These are phyloP conservation scores for Ustilago loliicola DNA, from an alignment of 1,284 basidiomycete species.

Conservation along the genomic window DNA sequence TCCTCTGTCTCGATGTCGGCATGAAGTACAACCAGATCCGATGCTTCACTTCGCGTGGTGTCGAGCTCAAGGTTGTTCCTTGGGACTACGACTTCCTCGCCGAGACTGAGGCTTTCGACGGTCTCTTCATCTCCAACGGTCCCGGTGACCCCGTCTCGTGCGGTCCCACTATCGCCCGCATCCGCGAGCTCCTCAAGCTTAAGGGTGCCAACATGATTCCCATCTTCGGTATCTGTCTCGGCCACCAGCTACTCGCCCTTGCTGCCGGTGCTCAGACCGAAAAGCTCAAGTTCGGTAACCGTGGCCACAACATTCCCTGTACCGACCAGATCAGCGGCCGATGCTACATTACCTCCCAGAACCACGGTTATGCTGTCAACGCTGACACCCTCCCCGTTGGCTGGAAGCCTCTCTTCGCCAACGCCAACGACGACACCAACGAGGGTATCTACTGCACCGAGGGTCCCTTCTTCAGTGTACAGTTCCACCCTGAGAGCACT, in stretches of 20 bases:
- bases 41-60: constrained; percentile 92
- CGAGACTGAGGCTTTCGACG: constrained; percentile 85
- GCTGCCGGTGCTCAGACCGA: constrained; percentile 93
- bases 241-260: constrained; percentile 95
- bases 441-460: constrained; percentile 91
- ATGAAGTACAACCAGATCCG: constrained; percentile 99
- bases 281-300: constrained; percentile 99
- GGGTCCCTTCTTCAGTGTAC: constrained; percentile 95
- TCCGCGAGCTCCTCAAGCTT: constrained; percentile 78
- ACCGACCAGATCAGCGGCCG: constrained; percentile 92
- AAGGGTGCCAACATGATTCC: constrained; percentile 79
- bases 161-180: constrained; percentile 78
- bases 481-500: constrained; percentile 98
- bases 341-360: constrained; percentile 99
- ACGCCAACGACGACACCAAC: constrained; percentile 97
- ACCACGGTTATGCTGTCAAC: constrained; percentile 98
- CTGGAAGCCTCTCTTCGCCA: constrained; percentile 95
- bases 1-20: constrained; percentile 94
- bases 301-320: constrained; percentile 98
- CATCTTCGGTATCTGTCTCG: constrained; percentile 98
- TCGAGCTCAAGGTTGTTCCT: constrained; percentile 96
- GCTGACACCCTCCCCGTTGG: constrained; percentile 81
- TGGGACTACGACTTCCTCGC: constrained; percentile 92
- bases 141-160: constrained; percentile 92
- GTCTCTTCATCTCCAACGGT: constrained; percentile 97